Evolutionary conservation across 805 yeast genomes (phyloP).

Genomic region (Yarrowia sp.): DNA sequence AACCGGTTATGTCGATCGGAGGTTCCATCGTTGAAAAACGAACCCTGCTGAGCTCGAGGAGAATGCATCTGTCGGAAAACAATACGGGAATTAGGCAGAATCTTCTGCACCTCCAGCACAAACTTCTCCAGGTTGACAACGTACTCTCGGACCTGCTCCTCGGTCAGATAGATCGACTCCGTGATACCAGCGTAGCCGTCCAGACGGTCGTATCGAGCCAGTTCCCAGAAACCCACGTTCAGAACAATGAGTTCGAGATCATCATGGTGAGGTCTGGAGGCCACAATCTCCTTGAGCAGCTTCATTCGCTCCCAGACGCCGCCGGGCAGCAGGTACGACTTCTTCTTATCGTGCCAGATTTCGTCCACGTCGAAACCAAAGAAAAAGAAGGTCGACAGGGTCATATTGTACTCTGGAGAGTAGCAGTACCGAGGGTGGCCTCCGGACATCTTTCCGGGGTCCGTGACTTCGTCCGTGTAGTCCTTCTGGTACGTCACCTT

Average conservation of each 20-base stretch:
- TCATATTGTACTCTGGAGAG: slow-evolving; percentile 32
- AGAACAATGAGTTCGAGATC: slow-evolving; percentile 36
- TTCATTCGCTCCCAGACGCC: slow-evolving; percentile 29
- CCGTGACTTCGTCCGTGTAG: slow-evolving; percentile 13
- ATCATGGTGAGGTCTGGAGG: slow-evolving; percentile 26
- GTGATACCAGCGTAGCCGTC: slow-evolving; percentile 27
- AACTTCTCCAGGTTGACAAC: slow-evolving; percentile 25
- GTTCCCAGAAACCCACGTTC: slow-evolving; percentile 40
- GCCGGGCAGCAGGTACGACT: slow-evolving; percentile 38
- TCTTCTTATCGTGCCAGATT: slow-evolving; percentile 40
- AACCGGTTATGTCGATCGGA: slow-evolving; percentile 38
- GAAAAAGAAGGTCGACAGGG: slow-evolving; percentile 38
- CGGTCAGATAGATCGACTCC: slow-evolving; percentile 30
- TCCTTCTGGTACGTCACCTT: slow-evolving; percentile 38
- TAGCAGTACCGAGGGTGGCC: slow-evolving; percentile 39
- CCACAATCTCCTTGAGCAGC: slow-evolving; percentile 12
- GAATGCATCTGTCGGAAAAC: slow-evolving; percentile 40
- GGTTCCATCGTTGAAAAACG: slow-evolving; percentile 34
- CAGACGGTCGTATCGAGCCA: slow-evolving; percentile 39
- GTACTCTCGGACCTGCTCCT: slow-evolving; percentile 39
- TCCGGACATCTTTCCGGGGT: slow-evolving; percentile 8
- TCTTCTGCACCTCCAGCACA: slow-evolving; percentile 15
- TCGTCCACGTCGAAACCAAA: slow-evolving; percentile 40
- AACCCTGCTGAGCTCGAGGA: slow-evolving; percentile 37
- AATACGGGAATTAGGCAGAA: slow-evolving; percentile 33